Evolutionary conservation across 2,329 filamentous ascomycete genomes (phyloP), one percentile per base, ranked within the genome.

Genomic region (Pestalotiopsis sp.): DNA sequence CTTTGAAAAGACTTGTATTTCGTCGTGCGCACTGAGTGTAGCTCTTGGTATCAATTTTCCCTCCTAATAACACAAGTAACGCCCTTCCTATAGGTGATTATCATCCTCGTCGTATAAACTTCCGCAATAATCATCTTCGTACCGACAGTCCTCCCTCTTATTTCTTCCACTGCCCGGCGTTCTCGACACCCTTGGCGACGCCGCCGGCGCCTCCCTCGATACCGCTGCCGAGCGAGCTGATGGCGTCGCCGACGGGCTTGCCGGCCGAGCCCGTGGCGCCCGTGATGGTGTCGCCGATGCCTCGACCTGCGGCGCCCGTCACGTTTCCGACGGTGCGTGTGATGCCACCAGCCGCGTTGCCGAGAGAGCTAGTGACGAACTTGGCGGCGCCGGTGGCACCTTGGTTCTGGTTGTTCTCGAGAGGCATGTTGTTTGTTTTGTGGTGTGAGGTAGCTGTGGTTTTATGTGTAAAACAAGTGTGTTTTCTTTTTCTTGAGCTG

Each of bases 241-340:
- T 68, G 0, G 81, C 83, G 72, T 86, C 82, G 4, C 84, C 84
- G n/a, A 86, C 77, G 11, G 83, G 82, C 71, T 82, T 82, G 5
- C 83, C 84, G 14, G 80, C 75, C 25, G 79, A 83, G 0, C 84
- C 84, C 1, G 83, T 82, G 2, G 82, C 79, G 69, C 80, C 79
- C 2, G 77, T 83, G 71, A 86, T 80, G 20, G 83, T 85, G 73
- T 85, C 78, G 38, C 83, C 82, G 6, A 86, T 56, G 4, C 83
- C 83, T 12, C 83, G 80, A 4, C 79, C 78, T 3, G 81, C 82
- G 7, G 84, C 82, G 49, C 84, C 77, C 2, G 76, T 77, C 7
- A 80, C 71, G 69, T 75, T 75, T 27, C 79, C 79, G 7, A 75
- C 74, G 3, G 77, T 79, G 6, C 77, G 72, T 14, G 74, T 72